Evolutionary conservation across 2,329 filamentous ascomycete species (phyloP).

Genomic region (Botrytis medusae): DNA sequence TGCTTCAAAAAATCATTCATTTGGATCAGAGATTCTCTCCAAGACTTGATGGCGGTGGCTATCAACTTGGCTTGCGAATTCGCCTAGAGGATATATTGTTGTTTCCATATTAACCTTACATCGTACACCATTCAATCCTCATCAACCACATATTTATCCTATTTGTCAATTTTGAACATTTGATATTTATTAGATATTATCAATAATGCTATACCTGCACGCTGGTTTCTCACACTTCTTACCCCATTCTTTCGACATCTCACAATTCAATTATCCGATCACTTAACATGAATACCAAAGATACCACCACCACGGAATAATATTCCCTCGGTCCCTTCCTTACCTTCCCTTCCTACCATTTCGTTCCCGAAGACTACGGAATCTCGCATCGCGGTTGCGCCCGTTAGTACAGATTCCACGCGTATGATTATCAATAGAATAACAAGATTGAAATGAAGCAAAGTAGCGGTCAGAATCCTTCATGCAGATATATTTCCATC

Average conservation of each 20-base stretch:
- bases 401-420: background rate
- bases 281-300: background rate
- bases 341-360: background rate
- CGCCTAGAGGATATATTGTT: no score
- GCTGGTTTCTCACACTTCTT: background rate
- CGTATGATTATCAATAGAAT: background rate
- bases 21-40: background rate
- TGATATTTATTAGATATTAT: background rate
- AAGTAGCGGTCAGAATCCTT: constrained; percentile 1
- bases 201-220: background rate
- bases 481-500: background rate
- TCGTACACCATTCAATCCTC: background rate
- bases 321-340: background rate
- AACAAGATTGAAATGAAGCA: background rate
- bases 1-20: no score
- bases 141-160: background rate
- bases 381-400: background rate
- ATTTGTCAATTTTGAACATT: background rate
- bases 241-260: background rate
- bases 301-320: background rate
- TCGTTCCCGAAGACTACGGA: background rate
- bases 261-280: background rate
- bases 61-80: background rate
- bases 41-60: background rate
- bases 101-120: background rate